Evolutionary conservation across 2,329 filamentous ascomycete species (phyloP), one percentile per base, ranked within the genome.

Genomic region (Albifimbria verrucaria): DNA sequence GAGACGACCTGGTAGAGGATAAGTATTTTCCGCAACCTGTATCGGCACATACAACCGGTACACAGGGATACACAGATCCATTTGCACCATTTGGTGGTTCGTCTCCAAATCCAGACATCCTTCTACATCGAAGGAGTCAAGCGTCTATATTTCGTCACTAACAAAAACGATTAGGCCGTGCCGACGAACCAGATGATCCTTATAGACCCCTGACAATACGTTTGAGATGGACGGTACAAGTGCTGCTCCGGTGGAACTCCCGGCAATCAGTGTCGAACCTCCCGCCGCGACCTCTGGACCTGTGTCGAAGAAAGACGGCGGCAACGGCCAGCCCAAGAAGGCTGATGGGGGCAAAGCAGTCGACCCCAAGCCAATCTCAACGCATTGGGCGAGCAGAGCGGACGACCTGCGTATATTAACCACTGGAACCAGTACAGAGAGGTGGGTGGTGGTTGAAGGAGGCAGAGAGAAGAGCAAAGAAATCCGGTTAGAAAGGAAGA

Each of bases 41-140:
- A 48, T 63, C 64, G 28, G 54, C 62, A 21, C 63, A 67, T 28
- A 64, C 62, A 10, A 63, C 62, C 2, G 57, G 60, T 7, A 64
- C 54, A 17, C 61, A 61, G 36, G 59, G 54, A 32, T 59, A 54
- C 52, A 52, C 55, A 43, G 73, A 76, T 49, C 68, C 74, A 2
- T 76, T 77, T 60, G 73, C 71, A 2, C 68, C 72, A 11, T 77
- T 77, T 64, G 73, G 75, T 67, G 75, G 76, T 77, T 60, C 62
- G 66, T 55, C 36, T 49, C 26, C 41, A 12, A 17, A 25, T 53
- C 25, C 39, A 50, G 46, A 21, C 26, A 36, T 48, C 45, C 48
- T 28, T 36, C 42, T 26, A 43, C 44, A 28, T 46, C 22, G 22
- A 51, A 36, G 44, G 43, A 54, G 53, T 21, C 53, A 64, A 52